A percentile compares a stretch with the other conserved stretches of the same genome.
Evolutionary conservation across 768 basidiomycete genomes (phyloP).

Genomic region (Lactifluus rugatus): DNA sequence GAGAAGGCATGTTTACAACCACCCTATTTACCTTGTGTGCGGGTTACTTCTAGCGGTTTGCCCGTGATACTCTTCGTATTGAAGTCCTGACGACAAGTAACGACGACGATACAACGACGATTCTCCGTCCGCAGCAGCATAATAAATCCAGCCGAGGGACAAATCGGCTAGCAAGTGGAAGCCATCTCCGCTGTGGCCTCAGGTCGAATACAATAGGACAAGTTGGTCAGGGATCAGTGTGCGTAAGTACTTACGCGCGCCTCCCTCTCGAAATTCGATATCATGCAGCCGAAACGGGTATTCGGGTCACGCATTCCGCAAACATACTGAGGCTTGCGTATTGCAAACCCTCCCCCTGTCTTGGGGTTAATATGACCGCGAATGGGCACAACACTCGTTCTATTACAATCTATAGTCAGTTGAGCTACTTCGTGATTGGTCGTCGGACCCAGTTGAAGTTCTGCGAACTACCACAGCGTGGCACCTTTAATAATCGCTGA

Average conservation of each 20-base stretch:
- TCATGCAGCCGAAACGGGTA: not conserved
- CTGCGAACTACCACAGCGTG: not conserved
- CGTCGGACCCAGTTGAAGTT: not conserved
- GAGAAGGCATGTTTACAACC: not conserved
- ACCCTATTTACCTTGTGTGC: not conserved
- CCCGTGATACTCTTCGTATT: not conserved
- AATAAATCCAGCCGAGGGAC: not conserved
- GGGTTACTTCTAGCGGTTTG: not conserved
- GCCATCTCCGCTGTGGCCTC: not conserved
- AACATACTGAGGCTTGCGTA: not conserved
- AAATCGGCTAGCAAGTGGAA: not conserved
- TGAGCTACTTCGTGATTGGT: not conserved
- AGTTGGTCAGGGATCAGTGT: not conserved
- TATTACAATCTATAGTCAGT: not conserved
- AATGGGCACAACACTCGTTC: not conserved
- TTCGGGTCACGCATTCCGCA: not conserved
- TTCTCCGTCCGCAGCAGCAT: conserved; percentile 4
- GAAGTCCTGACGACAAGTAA: not conserved
- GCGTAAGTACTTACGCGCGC: not conserved
- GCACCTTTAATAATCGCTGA: not conserved
- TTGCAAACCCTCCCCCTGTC: not conserved
- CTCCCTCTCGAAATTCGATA: not conserved
- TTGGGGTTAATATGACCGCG: not conserved
- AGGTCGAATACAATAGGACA: not conserved
- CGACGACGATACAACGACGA: conserved; percentile 15